A percentile compares a stretch with the other conserved stretches of the same genome.
Evolutionary conservation across 1,284 basidiomycete genomes (phyloP).

Genomic region (Sanghuangporus weigelae): DNA sequence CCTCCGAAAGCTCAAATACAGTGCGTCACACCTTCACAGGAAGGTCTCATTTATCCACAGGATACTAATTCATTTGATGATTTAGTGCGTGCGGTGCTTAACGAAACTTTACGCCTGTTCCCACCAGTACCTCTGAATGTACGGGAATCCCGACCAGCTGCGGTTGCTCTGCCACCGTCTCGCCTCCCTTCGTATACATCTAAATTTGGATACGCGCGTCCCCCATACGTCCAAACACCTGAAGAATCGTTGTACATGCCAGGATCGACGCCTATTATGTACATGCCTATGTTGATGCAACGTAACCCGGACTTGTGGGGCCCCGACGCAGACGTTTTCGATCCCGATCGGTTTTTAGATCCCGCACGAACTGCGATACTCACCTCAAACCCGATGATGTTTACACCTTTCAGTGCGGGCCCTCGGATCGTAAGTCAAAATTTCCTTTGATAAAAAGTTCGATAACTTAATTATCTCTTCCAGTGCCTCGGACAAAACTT

Average conservation of each 20-base stretch:
- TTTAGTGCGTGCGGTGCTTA: conserved; percentile 64
- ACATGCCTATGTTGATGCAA: conserved; percentile 54
- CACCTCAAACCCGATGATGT: conserved; percentile 59
- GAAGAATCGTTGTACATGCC: conserved; percentile 53
- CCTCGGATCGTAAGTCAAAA: conserved; percentile 40
- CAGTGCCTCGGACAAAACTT: conserved; percentile 73
- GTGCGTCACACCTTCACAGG: conserved; percentile 34
- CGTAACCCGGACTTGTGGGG: conserved; percentile 62
- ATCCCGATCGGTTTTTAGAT: conserved; percentile 68
- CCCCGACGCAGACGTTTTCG: conserved; percentile 59
- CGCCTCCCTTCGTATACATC: conserved; percentile 37
- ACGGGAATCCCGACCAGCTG: conserved; percentile 45
- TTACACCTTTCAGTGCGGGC: conserved; percentile 63
- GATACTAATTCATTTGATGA: conserved; percentile 3
- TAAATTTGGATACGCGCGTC: conserved; percentile 9
- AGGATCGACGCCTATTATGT: conserved; percentile 48
- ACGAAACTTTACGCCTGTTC: conserved; percentile 68
- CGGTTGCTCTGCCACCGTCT: conserved; percentile 47
- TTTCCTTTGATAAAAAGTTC: background rate
- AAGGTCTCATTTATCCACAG: background rate
- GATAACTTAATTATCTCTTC: conserved; percentile 21
- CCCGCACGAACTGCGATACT: conserved; percentile 41
- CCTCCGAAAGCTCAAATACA: conserved; percentile 54
- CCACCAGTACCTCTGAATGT: conserved; percentile 67
- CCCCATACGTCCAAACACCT: conserved; percentile 22